A percentile compares a stretch with the other conserved stretches of the same genome.
Evolutionary conservation across 2,329 filamentous ascomycete genomes (phyloP).

Genomic region (Penicillium vulpinum): DNA sequence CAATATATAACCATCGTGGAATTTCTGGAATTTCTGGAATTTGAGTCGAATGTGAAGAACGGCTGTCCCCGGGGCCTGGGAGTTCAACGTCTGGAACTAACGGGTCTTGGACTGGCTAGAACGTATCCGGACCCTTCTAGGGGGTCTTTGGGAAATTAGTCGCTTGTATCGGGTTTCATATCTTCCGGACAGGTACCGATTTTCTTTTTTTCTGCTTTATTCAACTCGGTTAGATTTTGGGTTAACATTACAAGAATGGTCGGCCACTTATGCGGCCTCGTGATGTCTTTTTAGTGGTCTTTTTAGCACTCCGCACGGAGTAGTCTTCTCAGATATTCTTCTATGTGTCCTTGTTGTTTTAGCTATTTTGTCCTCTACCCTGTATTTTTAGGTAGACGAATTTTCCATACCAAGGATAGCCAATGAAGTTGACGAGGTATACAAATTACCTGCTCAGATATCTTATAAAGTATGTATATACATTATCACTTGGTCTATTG

Average conservation of each 20-base stretch:
- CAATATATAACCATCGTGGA: no score
- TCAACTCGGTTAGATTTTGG: background rate
- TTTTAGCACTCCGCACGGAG: no score
- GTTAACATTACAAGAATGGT: background rate
- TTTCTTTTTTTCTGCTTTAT: background rate
- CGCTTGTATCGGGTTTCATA: constrained; percentile 3
- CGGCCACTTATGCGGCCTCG: no score
- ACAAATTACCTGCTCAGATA: background rate
- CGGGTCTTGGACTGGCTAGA: constrained; percentile 6
- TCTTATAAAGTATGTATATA: background rate
- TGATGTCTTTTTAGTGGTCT: no score
- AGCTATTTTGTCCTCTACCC: no score
- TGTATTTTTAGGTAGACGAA: no score
- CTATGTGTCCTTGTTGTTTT: no score
- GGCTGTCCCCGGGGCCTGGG: background rate
- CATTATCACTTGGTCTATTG: background rate
- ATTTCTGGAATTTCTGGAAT: background rate
- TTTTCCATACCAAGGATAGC: no score
- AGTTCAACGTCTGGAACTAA: background rate
- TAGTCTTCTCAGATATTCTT: no score
- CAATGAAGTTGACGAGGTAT: background rate
- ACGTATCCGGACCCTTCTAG: constrained; percentile 16
- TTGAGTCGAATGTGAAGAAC: constrained; percentile 1
- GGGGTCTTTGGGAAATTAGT: constrained; percentile 3
- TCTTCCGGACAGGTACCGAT: constrained; percentile 7